Evolutionary conservation across 768 basidiomycete genomes (phyloP).

Genomic region (Podaxis sp.): DNA sequence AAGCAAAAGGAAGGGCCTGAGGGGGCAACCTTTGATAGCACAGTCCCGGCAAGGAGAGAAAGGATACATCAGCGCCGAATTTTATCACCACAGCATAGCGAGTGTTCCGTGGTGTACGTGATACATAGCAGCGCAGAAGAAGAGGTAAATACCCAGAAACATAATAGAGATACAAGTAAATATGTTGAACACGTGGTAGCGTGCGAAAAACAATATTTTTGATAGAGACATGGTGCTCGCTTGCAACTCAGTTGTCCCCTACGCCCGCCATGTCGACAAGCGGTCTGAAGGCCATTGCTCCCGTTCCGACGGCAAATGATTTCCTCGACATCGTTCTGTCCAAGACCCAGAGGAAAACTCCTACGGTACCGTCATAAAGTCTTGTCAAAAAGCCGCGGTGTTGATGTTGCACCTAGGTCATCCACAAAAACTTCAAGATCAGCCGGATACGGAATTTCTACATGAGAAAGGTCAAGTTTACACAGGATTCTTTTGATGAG

Average conservation of each 20-base stretch:
- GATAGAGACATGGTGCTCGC: background rate
- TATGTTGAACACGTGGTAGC: background rate
- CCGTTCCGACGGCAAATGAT: conserved; percentile 95
- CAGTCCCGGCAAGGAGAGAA: no score
- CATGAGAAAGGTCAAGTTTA: conserved; percentile 99
- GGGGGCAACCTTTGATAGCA: no score
- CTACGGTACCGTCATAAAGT: conserved; percentile 58
- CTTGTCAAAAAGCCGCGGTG: background rate
- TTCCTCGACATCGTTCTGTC: conserved; percentile 93
- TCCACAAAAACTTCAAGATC: conserved; percentile 99
- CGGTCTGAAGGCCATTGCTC: conserved; percentile 94
- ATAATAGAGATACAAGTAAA: no score
- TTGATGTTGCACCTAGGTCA: conserved; percentile 56
- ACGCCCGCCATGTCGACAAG: conserved; percentile 63
- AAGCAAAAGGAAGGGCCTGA: no score
- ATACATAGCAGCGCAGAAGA: no score
- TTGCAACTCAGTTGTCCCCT: background rate
- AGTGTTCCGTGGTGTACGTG: no score
- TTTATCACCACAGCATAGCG: no score
- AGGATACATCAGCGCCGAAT: no score
- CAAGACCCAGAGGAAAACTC: conserved; percentile 96
- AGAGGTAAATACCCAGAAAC: no score
- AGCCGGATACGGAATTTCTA: conserved; percentile 97
- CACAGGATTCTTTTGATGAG: conserved; percentile 95
- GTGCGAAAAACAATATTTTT: background rate